phyloP scores from a whole-genome alignment of 768 basidiomycete species.

The Trametes sanguinea region DNA sequence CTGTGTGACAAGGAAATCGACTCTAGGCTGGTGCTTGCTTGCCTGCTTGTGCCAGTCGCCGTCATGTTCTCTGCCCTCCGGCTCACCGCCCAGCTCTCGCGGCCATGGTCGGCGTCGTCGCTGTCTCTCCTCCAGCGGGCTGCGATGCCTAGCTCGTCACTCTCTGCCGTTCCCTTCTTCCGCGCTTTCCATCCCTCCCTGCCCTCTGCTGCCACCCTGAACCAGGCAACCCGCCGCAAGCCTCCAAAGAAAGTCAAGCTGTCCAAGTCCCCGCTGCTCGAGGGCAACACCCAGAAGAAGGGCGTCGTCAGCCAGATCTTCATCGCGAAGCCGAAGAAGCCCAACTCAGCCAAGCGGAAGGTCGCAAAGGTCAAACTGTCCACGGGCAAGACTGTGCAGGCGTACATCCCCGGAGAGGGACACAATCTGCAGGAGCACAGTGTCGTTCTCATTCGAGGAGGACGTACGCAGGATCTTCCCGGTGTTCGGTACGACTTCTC shows the following conservation, averaged over 20 bases:
- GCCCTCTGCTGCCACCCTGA: constrained; percentile 67
- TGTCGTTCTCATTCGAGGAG: constrained; percentile 93
- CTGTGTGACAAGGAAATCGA: constrained; percentile 1
- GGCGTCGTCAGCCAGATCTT: constrained; percentile 85
- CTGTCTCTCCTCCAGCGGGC: constrained; percentile 3
- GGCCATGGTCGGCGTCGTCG: constrained; percentile 17
- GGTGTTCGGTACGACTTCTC: constrained; percentile 74
- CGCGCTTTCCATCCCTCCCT: constrained; percentile 68
- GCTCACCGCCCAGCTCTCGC: constrained; percentile 11
- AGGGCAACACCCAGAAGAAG: constrained; percentile 82
- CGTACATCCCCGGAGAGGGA: constrained; percentile 96
- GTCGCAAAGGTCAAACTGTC: constrained; percentile 92
- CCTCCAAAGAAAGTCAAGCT: constrained; percentile 44
- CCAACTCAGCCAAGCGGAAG: constrained; percentile 98
- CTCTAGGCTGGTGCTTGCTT: background rate
- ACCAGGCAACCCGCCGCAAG: constrained; percentile 86
- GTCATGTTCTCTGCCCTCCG: constrained; percentile 30
- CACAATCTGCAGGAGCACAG: constrained; percentile 98
- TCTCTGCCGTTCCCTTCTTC: constrained; percentile 27
- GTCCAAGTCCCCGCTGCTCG: constrained; percentile 79
- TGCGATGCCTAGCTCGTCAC: constrained; percentile 7
- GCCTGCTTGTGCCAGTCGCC: constrained; percentile 14
- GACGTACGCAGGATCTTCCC: constrained; percentile 95
- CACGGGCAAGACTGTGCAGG: constrained; percentile 86
- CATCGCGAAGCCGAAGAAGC: constrained; percentile 91